These are phyloP conservation scores for Globisporangium nagaii DNA, from an alignment of 352 stramenopile genomes.

Conservation along the genomic window DNA sequence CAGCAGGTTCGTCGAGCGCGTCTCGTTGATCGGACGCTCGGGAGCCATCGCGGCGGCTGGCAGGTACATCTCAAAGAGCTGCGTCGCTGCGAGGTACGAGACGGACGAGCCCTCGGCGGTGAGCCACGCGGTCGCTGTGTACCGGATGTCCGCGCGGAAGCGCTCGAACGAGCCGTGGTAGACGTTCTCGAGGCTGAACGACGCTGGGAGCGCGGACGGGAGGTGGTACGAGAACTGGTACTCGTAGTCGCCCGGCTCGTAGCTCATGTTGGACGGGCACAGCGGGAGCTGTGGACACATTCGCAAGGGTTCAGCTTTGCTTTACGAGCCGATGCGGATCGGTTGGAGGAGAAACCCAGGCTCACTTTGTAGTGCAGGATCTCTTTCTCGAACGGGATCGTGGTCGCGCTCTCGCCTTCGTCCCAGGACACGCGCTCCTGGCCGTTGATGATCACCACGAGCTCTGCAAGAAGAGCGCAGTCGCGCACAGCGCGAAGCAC, in stretches of 20 bases:
- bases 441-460: conserved; percentile 11
- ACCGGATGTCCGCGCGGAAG: conserved; percentile 5
- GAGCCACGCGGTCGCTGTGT: conserved; percentile 13
- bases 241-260: conserved; percentile 9
- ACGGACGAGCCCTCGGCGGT: conserved; percentile 6
- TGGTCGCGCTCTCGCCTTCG: conserved; percentile 8
- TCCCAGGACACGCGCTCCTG: conserved; percentile 12
- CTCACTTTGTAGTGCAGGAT: conserved; percentile 10
- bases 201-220: conserved; percentile 1
- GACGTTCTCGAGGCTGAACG: conserved; percentile 12
- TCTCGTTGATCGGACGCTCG: conserved; percentile 2
- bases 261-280: not conserved
- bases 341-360: not conserved
- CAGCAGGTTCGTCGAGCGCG: conserved; percentile 4
- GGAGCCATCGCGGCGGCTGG: not conserved
- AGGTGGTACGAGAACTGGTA: conserved; percentile 15
- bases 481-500: no score
- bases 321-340: not conserved
- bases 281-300: conserved; percentile 8
- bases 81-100: conserved; percentile 8
- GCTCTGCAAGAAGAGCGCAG: conserved; percentile 4
- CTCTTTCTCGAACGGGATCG: conserved; percentile 9
- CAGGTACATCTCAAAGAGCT: conserved; percentile 7
- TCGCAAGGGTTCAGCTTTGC: no score
- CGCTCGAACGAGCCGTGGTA: conserved; percentile 10